Evolutionary conservation across 371 early-diverging fungal genomes (phyloP), one percentile per base, ranked within the genome.

Genomic region (Coemansia sp.): DNA sequence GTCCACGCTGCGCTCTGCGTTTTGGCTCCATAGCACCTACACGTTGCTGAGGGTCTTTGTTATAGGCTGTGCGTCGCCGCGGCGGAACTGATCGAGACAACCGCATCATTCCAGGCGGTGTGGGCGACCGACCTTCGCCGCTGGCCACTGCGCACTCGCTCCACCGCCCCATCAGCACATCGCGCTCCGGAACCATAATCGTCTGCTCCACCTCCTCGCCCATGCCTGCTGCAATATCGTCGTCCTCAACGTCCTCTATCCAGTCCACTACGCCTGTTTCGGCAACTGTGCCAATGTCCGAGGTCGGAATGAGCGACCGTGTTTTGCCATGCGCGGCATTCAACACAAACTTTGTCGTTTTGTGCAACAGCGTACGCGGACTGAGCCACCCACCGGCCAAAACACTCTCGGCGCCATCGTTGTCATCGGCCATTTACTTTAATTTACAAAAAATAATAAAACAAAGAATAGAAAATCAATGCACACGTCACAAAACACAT

Each of bases 301-400:
- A 64, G 13, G 75, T 75, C 4, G 75, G 75, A 24, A 75, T 63
- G 27, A 75, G 64, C 34, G 75, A 67, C 22, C 75, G 64, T 4
- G 67, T 70, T 40, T 72, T 72, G 24, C 75, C 75, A 22, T 75
- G 75, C n/a, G 75, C 67, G 34, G 75, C 75, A 57, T 63, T 75
- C 16, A 75, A 64, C 13, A 75, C 70, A 34, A 75, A 71, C 59
- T 70, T 71, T 8, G 75, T 67, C 8, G 75, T 75, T 10, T 61
- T 59, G 64, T 70, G 71, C 54, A 75, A 42, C 39, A 75, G 47
- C 8, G 64, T 53, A 21, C 63, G 67, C 4, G 75, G 60, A 42
- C 55, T 55, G 31, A 55, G 55, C 55, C 55, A 55, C 31, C 55
- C 31, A 18, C 55, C 6, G 16, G 13, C 8, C 24, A 51, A 22